phyloP scores from a whole-genome alignment of 768 basidiomycete species.

The Suillus tomentosus region DNA sequence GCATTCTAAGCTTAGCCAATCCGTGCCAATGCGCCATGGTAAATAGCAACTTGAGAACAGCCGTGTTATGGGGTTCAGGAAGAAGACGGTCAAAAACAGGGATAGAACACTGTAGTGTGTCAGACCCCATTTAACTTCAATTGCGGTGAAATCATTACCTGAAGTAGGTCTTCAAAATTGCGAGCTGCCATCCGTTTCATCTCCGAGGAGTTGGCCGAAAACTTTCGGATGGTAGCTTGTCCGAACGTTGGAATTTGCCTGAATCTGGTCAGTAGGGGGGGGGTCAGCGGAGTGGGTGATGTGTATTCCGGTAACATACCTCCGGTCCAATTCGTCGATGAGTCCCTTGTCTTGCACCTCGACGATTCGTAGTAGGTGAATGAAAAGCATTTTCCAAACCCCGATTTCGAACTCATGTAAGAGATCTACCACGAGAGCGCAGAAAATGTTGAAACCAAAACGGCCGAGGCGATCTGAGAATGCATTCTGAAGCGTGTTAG shows the following conservation, averaged over 20 bases:
- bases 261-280: neutral
- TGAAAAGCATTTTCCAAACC: slow-evolving; percentile 37
- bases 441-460: slow-evolving; percentile 26
- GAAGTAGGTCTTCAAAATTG: slow-evolving; percentile 40
- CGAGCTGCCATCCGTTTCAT: slow-evolving; percentile 18
- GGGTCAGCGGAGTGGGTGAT: too few species aligned
- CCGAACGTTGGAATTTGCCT: slow-evolving; percentile 31
- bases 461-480: slow-evolving; percentile 29
- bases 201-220: slow-evolving; percentile 32
- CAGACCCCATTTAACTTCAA: neutral
- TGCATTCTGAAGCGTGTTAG: slow-evolving; percentile 31
- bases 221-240: slow-evolving; percentile 29
- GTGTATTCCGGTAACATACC: neutral
- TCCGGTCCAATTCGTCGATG: neutral
- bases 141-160: slow-evolving; percentile 13
- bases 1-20: neutral
- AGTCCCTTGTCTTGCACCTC: neutral
- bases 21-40: slow-evolving; percentile 17
- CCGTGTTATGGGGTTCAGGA: neutral
- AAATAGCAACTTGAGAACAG: slow-evolving; percentile 13
- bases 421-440: slow-evolving; percentile 34
- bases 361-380: slow-evolving; percentile 38
- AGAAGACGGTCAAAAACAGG: slow-evolving; percentile 34
- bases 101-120: slow-evolving; percentile 27
- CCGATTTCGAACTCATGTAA: slow-evolving; percentile 43